These are phyloP conservation scores for Saturnispora hagleri DNA, from an alignment of 805 yeast species.

Conservation along the genomic window DNA sequence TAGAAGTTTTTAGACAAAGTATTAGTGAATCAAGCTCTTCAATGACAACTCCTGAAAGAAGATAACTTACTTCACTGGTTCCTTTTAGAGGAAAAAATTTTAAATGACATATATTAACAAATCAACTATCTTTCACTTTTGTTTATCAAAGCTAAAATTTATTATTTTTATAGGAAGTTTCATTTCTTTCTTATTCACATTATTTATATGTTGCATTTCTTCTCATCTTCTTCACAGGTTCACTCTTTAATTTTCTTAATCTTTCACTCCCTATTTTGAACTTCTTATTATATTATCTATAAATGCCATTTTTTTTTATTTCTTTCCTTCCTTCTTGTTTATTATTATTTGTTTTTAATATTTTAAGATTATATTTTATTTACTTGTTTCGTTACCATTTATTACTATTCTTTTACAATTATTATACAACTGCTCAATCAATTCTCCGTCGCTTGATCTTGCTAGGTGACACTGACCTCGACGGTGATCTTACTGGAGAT, in stretches of 20 bases:
- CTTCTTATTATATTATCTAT: background rate
- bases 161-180: background rate
- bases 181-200: background rate
- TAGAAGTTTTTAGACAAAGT: slow-evolving; percentile 37
- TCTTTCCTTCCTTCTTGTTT: background rate
- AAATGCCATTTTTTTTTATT: background rate
- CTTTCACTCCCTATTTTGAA: background rate
- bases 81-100: background rate
- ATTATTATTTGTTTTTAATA: background rate
- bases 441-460: background rate
- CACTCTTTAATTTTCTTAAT: background rate
- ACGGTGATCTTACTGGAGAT: background rate
- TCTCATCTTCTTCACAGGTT: background rate
- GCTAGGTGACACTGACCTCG: background rate
- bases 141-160: background rate
- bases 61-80: background rate
- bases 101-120: background rate
- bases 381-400: background rate
- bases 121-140: background rate
- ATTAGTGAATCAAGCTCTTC: slow-evolving; percentile 14
- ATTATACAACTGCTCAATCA: background rate
- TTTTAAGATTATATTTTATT: background rate
- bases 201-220: background rate
- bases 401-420: background rate
- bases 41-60: background rate